Evolutionary conservation across 768 basidiomycete genomes (phyloP), one percentile per base, ranked within the genome.

Genomic region (Boletus reticuloceps): DNA sequence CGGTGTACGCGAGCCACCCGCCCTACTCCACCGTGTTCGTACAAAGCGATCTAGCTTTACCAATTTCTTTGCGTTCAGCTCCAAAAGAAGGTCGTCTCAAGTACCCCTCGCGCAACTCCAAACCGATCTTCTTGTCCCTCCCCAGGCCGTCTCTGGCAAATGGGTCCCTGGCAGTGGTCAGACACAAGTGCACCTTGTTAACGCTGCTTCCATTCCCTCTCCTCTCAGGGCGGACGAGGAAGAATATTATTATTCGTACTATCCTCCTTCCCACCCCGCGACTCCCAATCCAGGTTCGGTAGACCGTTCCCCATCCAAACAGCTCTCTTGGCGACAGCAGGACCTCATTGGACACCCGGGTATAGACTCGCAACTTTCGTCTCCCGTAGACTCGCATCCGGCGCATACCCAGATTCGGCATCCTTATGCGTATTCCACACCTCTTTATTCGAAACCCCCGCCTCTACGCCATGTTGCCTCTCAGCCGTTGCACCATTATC

Each of bases 1-100:
- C 31, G 87, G 84, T 25, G 79, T 90, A 20, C 88, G 88, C 29
- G 84, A 86, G 56, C 81, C 85, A 0, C 89, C 89, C 5, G 58
- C 66, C 5, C 29, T 56, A 42, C 49, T 19, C 1, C 40, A 62
- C 29, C 56, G 63, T 39, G 19, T 43, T 13, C 60, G 65, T n/a
- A 55, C 53, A 49, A 78, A 76, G 63, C 76, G 84, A 9, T 70
- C 72, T n/a, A 85, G 84, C 62, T 57, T 62, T 5, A 52, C 65
- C 9, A 58, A 55, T 39, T 70, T 70, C 48, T 70, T 70, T 27
- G 60, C 71, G 0, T 71, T 71, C 39, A 66, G 69, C 22, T 64
- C 65, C 13, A 61, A 63, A 36, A 49, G 63, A 56, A 60, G 60
- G 62, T 54, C 60, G 31, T 36, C 58, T 25, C 59, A 63, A 51